These are phyloP conservation scores for Schizopora paradoxa DNA, from an alignment of 1,284 basidiomycete species.

Conservation along the genomic window DNA sequence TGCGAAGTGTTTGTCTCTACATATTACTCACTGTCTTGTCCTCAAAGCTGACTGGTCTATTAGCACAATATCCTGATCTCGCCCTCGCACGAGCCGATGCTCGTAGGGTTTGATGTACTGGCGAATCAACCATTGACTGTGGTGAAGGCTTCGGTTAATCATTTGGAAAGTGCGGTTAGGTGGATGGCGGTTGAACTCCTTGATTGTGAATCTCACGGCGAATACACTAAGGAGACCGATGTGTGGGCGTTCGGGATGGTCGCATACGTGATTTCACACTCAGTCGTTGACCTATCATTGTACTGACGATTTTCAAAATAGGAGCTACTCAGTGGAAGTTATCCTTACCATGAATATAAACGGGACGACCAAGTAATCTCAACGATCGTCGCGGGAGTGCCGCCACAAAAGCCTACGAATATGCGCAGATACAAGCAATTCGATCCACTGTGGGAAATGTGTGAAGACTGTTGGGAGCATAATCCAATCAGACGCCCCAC, in stretches of 20 bases:
- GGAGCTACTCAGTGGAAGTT: constrained; percentile 3
- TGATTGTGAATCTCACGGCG: too few relatives aligned
- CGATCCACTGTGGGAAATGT: too few relatives aligned
- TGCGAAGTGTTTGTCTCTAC: constrained; percentile 10
- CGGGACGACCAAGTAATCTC: background rate
- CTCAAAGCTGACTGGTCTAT: background rate
- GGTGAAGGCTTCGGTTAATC: background rate
- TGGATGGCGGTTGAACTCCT: too few relatives aligned
- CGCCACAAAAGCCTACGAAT: background rate
- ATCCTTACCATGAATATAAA: constrained; percentile 1
- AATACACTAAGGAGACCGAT: too few relatives aligned
- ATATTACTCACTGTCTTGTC: background rate
- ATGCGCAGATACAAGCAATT: too few relatives aligned
- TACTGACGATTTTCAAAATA: background rate
- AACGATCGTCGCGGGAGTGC: background rate
- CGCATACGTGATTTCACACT: constrained; percentile 5
- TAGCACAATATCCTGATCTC: constrained; percentile 12
- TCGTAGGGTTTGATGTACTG: background rate
- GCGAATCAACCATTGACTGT: background rate
- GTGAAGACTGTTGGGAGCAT: too few relatives aligned
- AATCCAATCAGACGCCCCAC: background rate
- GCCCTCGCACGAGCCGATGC: background rate
- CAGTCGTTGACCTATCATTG: background rate
- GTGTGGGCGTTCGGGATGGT: too few relatives aligned
- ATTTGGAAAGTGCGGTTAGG: too few relatives aligned